phyloP scores from a whole-genome alignment of 179 eudicot species.

The Silene vulgaris region DNA sequence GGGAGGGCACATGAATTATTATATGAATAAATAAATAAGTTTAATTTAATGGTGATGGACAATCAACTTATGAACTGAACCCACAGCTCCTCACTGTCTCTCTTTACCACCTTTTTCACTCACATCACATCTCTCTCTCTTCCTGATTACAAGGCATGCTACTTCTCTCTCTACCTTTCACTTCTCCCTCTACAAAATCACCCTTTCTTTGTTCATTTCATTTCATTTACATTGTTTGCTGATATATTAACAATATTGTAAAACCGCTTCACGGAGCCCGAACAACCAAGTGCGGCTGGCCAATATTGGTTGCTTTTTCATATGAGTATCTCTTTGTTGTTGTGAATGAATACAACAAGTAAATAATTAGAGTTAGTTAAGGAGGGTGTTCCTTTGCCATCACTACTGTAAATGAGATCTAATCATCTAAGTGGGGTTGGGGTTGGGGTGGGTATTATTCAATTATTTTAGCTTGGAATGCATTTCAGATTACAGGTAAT shows the following conservation, averaged over 20 bases:
- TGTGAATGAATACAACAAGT: not conserved
- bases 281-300: too few species aligned
- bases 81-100: constrained; percentile 43
- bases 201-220: constrained; percentile 9
- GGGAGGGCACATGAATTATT: constrained; percentile 22
- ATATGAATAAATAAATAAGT: too few species aligned
- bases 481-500: constrained; percentile 40
- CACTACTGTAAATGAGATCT: constrained; percentile 50
- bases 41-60: constrained; percentile 48
- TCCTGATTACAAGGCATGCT: too few species aligned
- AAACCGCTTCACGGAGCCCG: too few species aligned
- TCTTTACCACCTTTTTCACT: not conserved
- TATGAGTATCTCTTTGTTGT: too few species aligned
- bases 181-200: constrained; percentile 32
- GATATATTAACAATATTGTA: too few species aligned
- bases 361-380: constrained; percentile 34
- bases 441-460: constrained; percentile 12
- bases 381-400: constrained; percentile 38
- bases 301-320: too few species aligned
- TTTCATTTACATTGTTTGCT: too few species aligned
- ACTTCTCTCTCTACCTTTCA: not conserved
- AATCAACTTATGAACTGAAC: constrained; percentile 25
- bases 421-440: constrained; percentile 38
- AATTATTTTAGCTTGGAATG: constrained; percentile 38
- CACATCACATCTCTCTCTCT: too few species aligned